These are phyloP conservation scores for Clonostachys sp. DNA, from an alignment of 2,329 filamentous ascomycete species.

Conservation along the genomic window DNA sequence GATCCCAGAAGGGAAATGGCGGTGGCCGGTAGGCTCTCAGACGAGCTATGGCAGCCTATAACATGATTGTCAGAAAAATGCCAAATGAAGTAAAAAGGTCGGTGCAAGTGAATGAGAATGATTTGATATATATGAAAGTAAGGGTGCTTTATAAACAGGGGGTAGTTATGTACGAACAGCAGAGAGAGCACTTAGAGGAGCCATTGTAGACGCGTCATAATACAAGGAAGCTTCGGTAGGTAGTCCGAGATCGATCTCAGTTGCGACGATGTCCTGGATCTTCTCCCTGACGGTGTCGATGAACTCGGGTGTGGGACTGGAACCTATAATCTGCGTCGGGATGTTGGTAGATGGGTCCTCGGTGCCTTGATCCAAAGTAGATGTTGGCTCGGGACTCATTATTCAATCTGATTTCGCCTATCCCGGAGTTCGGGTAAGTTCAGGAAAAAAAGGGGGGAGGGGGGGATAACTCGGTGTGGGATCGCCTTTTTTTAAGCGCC, in stretches of 20 bases:
- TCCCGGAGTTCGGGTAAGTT: no score
- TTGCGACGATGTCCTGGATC: neutral
- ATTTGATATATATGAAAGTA: no score
- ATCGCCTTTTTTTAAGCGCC: no score
- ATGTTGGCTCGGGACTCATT: no score
- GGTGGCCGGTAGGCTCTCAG: conserved; percentile 58
- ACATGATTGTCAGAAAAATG: neutral
- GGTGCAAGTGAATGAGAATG: no score
- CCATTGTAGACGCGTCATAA: conserved; percentile 55
- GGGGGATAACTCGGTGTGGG: no score
- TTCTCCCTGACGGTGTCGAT: conserved; percentile 7
- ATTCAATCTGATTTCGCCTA: no score
- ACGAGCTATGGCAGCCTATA: conserved; percentile 53
- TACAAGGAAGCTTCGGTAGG: conserved; percentile 36
- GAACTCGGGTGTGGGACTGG: conserved; percentile 6
- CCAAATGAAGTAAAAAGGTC: neutral
- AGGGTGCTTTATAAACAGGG: neutral
- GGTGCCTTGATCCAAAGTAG: no score
- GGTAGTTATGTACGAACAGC: conserved; percentile 34
- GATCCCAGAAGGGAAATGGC: conserved; percentile 57
- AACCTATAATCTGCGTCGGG: no score
- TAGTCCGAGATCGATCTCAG: neutral
- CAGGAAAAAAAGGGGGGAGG: no score
- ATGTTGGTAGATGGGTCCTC: no score
- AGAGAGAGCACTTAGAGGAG: conserved; percentile 48